Evolutionary conservation across 2,329 filamentous ascomycete species (phyloP).

Genomic region (Colletotrichum noveboracense): DNA sequence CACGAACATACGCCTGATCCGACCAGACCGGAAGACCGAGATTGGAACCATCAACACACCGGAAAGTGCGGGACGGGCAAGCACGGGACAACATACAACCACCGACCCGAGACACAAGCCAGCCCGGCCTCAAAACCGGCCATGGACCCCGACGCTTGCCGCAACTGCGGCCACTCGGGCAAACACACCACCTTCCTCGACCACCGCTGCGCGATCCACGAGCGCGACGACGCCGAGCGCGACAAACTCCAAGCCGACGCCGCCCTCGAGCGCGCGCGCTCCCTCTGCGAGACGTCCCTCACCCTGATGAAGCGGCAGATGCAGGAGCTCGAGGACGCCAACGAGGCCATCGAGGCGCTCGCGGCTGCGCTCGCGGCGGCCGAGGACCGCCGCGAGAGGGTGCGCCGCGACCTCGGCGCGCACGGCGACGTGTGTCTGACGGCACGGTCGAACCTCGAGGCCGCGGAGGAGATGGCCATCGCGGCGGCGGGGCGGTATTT

Average conservation of each 20-base stretch:
- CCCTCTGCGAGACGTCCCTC: constrained; percentile 14
- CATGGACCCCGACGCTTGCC: constrained; percentile 18
- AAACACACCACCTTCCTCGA: constrained; percentile 14
- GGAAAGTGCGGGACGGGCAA: neutral
- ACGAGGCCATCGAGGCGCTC: constrained; percentile 7
- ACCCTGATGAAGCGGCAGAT: constrained; percentile 17
- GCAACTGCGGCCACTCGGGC: constrained; percentile 18
- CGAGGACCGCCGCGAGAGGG: constrained; percentile 5
- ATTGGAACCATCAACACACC: neutral
- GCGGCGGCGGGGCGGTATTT: constrained; percentile 11
- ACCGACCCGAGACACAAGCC: neutral
- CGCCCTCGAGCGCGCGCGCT: constrained; percentile 8
- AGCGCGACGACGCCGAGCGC: constrained; percentile 19
- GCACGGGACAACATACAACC: neutral
- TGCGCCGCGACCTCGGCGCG: neutral
- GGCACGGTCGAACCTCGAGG: constrained; percentile 8
- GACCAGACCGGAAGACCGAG: neutral
- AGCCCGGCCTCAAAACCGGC: neutral
- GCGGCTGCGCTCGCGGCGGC: neutral
- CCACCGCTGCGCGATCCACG: constrained; percentile 17
- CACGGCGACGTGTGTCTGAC: constrained; percentile 12
- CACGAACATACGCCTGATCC: neutral
- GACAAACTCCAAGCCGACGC: constrained; percentile 19
- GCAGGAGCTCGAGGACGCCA: constrained; percentile 19
- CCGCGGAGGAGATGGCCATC: constrained; percentile 20